Evolutionary conservation across 2,329 filamentous ascomycete species (phyloP).

Genomic region (Coleophoma crateriformis): DNA sequence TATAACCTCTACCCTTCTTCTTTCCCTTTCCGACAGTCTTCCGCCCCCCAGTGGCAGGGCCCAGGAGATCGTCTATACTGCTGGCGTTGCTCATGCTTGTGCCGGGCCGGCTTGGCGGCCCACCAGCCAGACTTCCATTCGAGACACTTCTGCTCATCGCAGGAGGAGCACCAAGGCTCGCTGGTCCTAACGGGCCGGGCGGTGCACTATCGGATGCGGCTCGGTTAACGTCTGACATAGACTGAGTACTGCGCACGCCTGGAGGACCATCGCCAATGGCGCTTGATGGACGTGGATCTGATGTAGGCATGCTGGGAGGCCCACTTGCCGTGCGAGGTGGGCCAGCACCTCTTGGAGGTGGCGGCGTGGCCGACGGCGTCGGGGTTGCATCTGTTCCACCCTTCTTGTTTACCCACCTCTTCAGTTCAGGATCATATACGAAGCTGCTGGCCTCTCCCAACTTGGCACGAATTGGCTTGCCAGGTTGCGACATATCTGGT

Average conservation of each 20-base stretch:
- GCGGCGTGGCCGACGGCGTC: conserved; percentile 63
- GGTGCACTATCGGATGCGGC: conserved; percentile 12
- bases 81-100: conserved; percentile 89
- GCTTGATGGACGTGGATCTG: conserved; percentile 1
- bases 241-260: conserved; percentile 3
- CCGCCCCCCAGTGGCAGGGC: conserved; percentile 64
- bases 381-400: conserved; percentile 54
- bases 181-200: conserved; percentile 2
- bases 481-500: conserved; percentile 30
- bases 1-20: conserved; percentile 82
- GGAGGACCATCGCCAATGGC: conserved; percentile 4
- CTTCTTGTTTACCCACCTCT: conserved; percentile 98
- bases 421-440: conserved; percentile 90
- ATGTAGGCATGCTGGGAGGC: conserved; percentile 4
- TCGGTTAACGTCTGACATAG: conserved; percentile 23
- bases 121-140: conserved; percentile 15
- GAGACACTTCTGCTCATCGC: conserved; percentile 18
- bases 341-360: conserved; percentile 61
- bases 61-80: conserved; percentile 89
- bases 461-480: conserved; percentile 82
- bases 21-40: conserved; percentile 55
- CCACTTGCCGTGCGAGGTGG: conserved; percentile 30
- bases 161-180: conserved; percentile 10
- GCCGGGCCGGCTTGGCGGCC: conserved; percentile 61
- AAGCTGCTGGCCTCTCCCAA: conserved; percentile 91